These are phyloP conservation scores for Guadua angustifolia DNA, from an alignment of 176 grass and related monocot genomes.

Conservation along the genomic window DNA sequence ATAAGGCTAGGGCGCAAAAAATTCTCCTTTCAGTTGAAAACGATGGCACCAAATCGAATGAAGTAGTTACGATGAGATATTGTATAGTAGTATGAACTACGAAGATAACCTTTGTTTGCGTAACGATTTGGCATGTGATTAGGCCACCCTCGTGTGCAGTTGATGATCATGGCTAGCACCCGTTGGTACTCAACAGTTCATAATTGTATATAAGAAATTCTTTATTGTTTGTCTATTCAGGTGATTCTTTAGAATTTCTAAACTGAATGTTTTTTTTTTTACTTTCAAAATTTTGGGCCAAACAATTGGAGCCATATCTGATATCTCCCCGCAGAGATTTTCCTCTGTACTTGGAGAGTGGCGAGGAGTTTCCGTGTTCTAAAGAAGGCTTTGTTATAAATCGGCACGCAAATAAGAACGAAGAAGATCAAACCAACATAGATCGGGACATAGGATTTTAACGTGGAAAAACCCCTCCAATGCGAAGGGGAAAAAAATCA, in stretches of 20 bases:
- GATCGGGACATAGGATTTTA: too few relatives aligned
- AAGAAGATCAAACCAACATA: too few relatives aligned
- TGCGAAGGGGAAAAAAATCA: too few relatives aligned
- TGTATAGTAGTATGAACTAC: not conserved
- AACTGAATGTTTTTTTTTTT: not conserved
- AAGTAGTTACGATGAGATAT: not conserved
- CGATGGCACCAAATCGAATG: not conserved
- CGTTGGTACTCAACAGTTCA: not conserved
- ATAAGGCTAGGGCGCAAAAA: not conserved
- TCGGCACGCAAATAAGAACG: too few relatives aligned
- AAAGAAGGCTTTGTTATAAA: too few relatives aligned
- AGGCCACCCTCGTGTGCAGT: not conserved
- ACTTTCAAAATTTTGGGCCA: not conserved
- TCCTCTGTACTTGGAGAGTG: not conserved
- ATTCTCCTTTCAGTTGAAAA: not conserved
- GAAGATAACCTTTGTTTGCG: conserved; percentile 10
- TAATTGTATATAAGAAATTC: not conserved
- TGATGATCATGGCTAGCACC: not conserved
- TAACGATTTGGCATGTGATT: not conserved
- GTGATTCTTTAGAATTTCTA: not conserved
- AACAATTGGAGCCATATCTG: not conserved
- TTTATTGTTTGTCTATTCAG: not conserved
- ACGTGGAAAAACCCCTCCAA: too few relatives aligned
- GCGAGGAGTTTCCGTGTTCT: not conserved
- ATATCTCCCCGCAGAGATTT: not conserved